Percentiles rank a stretch among this genome's conserved stretches.
Evolutionary conservation across 306 rosid genomes (phyloP).

Genomic region (Prinsepia uniflora): DNA sequence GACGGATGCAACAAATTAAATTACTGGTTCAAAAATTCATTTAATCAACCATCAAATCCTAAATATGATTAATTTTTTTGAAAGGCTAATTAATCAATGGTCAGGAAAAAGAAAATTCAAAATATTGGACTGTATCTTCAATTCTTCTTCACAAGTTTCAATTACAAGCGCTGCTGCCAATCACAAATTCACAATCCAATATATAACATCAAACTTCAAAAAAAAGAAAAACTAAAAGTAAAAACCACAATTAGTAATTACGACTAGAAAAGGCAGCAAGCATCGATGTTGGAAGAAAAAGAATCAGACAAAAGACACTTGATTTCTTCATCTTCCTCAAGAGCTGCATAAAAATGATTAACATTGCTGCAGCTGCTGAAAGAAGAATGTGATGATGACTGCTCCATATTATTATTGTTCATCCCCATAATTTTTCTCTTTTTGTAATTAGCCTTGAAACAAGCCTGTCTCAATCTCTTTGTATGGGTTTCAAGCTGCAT

Average conservation of each 20-base stretch:
- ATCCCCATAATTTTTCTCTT: constrained; percentile 53
- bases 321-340: constrained; percentile 29
- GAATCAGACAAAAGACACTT: constrained; percentile 31
- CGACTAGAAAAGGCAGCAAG: neutral
- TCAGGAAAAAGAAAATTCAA: too few relatives aligned
- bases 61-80: too few relatives aligned
- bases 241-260: neutral
- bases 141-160: too few relatives aligned
- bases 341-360: neutral
- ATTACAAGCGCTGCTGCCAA: too few relatives aligned
- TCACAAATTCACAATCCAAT: too few relatives aligned
- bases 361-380: neutral
- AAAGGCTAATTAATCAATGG: too few relatives aligned
- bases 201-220: neutral
- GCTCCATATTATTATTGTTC: neutral
- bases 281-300: constrained; percentile 14
- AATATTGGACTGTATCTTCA: too few relatives aligned
- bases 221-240: neutral
- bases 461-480: constrained; percentile 77
- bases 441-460: constrained; percentile 89
- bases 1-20: too few relatives aligned
- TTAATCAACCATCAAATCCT: too few relatives aligned
- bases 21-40: too few relatives aligned
- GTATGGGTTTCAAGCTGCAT: constrained; percentile 53
- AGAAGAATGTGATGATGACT: neutral